Conservation (phyloP, 257 asterid species). For the Solanum microdontum region DNA sequence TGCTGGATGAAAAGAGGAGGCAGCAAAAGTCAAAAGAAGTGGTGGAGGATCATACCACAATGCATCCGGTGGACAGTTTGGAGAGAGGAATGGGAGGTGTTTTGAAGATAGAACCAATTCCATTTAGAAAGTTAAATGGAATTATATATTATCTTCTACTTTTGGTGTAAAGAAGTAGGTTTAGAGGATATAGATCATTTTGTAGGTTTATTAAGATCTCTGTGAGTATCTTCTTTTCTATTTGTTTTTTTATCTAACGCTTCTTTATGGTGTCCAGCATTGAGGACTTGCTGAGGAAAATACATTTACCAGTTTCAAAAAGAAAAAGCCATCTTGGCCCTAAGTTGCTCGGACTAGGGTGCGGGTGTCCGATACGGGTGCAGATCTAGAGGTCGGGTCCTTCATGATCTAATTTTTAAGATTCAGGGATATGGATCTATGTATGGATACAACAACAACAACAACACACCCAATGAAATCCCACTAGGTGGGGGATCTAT, state of each 20-base stretch:
- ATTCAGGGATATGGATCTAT: not conserved
- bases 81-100: not conserved
- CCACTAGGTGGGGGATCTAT: too few relatives aligned
- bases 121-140: not conserved
- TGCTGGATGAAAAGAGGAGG: not conserved
- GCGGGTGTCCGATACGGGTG: not conserved
- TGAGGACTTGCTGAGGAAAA: not conserved
- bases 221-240: not conserved
- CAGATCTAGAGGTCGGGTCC: not conserved
- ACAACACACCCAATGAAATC: too few relatives aligned
- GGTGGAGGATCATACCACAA: not conserved
- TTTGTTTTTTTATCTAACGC: not conserved
- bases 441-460: not conserved
- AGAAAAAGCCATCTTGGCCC: not conserved
- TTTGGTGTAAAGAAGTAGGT: not conserved
- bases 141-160: not conserved
- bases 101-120: not conserved
- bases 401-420: not conserved
- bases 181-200: not conserved
- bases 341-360: not conserved
- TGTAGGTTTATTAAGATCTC: not conserved
- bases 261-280: not conserved
- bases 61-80: not conserved
- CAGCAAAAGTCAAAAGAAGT: not conserved
- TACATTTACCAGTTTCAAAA: not conserved